Evolutionary conservation across 257 asterid species (phyloP), one percentile per base, ranked within the genome.

Genomic region (Ehretia macrophylla): DNA sequence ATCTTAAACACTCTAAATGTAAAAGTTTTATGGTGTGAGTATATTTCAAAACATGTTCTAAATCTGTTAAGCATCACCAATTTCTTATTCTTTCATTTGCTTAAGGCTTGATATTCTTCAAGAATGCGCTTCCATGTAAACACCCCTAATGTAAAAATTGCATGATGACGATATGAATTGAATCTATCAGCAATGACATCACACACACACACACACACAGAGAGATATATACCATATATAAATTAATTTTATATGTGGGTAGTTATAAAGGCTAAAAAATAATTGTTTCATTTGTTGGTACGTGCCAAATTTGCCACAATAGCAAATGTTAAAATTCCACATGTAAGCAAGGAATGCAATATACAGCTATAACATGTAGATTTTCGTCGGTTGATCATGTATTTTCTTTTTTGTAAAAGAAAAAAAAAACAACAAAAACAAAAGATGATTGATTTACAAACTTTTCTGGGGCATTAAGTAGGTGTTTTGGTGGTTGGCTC

Each of bases 401-500:
- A 10, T 42, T 42, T 11, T 42, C 47, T 10, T 42, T 42, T 42
- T 42, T 42, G 16, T 42, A 42, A 1, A 42, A 42, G 47, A 42
- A 10, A 42, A 10, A 42, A 10, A 42, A 42, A 42, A 42, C 1
- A 42, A 42, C 3, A 42, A 42, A 10, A 42, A 51, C 8, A 51
- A 42, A 40, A 63, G 66, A 75, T 68, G 72, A 52, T 75, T 62
- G 74, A 64, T 67, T 67, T 63, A 38, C 67, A 45, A 59, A 72
- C 68, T 62, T 59, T 75, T 76, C 73, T 68, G 38, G 74, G 75
- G 79, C 85, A 80, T 71, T 86, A 68, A 84, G 83, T 83, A 74
- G 95, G 92, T 77, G 72, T 77, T 68, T 72, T 71, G 82, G 95
- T 75, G 77, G 88, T 79, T 82, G 95, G 87, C 68, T 82, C 85